These are phyloP conservation scores for Fusarium ramigenum DNA, from an alignment of 2,329 filamentous ascomycete genomes.

Conservation along the genomic window DNA sequence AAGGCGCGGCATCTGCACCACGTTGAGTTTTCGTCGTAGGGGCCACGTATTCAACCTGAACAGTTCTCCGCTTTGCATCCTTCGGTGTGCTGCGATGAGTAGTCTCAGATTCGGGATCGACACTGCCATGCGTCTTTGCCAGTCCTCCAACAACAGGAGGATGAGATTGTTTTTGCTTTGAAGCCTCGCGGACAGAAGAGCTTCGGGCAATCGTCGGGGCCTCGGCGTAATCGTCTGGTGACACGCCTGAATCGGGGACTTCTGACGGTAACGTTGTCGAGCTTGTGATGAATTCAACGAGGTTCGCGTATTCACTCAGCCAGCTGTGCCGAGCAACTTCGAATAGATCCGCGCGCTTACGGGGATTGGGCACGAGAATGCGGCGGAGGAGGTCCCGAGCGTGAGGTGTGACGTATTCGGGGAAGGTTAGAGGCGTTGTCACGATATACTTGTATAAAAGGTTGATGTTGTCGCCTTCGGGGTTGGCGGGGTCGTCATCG, in stretches of 20 bases:
- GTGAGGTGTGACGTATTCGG: slow-evolving; percentile 98
- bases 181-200: slow-evolving; percentile 88
- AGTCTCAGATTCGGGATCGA: slow-evolving; percentile 72
- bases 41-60: slow-evolving; percentile 97
- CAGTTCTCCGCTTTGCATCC: slow-evolving; percentile 91
- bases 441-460: slow-evolving; percentile 99
- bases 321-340: slow-evolving; percentile 98
- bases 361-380: slow-evolving; percentile 93
- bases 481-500: slow-evolving; percentile 97
- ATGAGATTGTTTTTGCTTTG: slow-evolving; percentile 70
- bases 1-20: slow-evolving; percentile 55
- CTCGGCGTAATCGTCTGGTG: slow-evolving; percentile 64
- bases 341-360: slow-evolving; percentile 94
- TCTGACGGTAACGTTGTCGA: slow-evolving; percentile 88
- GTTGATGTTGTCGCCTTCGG: slow-evolving; percentile 99
- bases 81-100: slow-evolving; percentile 72
- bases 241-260: slow-evolving; percentile 81
- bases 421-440: slow-evolving; percentile 94
- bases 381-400: slow-evolving; percentile 90
- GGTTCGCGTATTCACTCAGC: slow-evolving; percentile 96
- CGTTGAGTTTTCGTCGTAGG: slow-evolving; percentile 87
- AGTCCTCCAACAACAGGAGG: slow-evolving; percentile 68
- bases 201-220: slow-evolving; percentile 77
- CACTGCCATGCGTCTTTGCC: slow-evolving; percentile 76
- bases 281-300: slow-evolving; percentile 97